A percentile compares a stretch with the other conserved stretches of the same genome.
phyloP scores from a whole-genome alignment of 108 stramenopile genomes.

The Ochromonas danica region DNA sequence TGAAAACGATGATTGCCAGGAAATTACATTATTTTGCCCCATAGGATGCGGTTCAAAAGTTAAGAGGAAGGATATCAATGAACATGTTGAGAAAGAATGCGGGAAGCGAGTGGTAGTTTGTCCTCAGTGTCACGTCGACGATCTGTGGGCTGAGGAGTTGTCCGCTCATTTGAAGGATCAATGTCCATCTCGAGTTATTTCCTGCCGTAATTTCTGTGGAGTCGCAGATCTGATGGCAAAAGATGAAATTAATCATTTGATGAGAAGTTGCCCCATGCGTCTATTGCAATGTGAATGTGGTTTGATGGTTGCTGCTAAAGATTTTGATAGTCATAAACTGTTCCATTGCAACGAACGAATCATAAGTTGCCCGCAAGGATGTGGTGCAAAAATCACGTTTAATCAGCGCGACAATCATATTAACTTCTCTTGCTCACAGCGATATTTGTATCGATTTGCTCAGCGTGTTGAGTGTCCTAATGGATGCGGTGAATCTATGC shows the following conservation, averaged over 20 bases:
- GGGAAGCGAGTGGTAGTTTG: conserved; percentile 5
- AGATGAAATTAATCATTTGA: background rate
- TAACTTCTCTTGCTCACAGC: background rate
- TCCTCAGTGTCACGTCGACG: background rate
- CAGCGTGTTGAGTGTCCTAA: background rate
- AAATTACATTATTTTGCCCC: background rate
- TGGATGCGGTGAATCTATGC: background rate
- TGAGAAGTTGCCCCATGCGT: background rate
- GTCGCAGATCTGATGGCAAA: background rate
- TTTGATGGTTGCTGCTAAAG: background rate
- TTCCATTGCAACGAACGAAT: background rate
- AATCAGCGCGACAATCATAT: conserved; percentile 5
- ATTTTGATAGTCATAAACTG: background rate
- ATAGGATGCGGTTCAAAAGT: conserved; percentile 1
- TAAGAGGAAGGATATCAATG: background rate
- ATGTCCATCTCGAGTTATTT: background rate
- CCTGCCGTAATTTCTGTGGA: background rate
- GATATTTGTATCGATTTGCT: background rate
- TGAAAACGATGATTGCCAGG: background rate
- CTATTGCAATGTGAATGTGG: conserved; percentile 5
- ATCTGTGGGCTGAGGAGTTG: conserved; percentile 34
- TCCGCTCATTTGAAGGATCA: background rate
- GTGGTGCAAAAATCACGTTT: background rate
- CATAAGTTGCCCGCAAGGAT: conserved; percentile 25
- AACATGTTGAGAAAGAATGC: background rate